phyloP scores from a whole-genome alignment of 2,329 filamentous ascomycete species.

The Dactylellina haptotyla region DNA sequence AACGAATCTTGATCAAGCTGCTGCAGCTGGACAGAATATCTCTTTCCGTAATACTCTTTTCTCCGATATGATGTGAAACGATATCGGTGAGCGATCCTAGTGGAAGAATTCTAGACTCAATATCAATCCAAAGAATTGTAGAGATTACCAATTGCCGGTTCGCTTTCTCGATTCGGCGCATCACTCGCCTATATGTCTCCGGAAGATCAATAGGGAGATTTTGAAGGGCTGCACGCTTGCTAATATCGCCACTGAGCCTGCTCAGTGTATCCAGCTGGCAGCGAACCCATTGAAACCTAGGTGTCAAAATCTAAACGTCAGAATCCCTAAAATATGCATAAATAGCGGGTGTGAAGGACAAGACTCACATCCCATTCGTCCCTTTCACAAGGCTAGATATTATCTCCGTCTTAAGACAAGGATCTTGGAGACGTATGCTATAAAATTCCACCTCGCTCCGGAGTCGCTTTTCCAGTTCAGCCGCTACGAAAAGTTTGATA shows the following conservation, averaged over 20 bases:
- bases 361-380: slow-evolving; percentile 25
- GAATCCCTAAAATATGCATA: background rate
- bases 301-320: background rate
- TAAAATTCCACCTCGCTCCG: slow-evolving; percentile 31
- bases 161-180: background rate
- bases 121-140: background rate
- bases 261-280: slow-evolving; percentile 19
- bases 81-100: slow-evolving; percentile 2
- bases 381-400: slow-evolving; percentile 5
- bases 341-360: too few species aligned
- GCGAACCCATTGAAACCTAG: slow-evolving; percentile 35
- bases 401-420: slow-evolving; percentile 14
- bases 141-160: slow-evolving; percentile 2
- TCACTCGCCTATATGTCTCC: slow-evolving; percentile 24
- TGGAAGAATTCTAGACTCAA: background rate
- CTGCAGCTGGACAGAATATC: slow-evolving; percentile 12
- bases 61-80: background rate
- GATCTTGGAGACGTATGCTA: slow-evolving; percentile 10
- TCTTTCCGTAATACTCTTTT: slow-evolving; percentile 1
- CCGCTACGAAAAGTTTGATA: slow-evolving; percentile 23
- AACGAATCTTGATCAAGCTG: slow-evolving; percentile 12
- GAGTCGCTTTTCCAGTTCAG: slow-evolving; percentile 8
- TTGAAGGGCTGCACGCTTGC: background rate
- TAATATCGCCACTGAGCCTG: slow-evolving; percentile 12
- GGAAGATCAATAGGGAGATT: slow-evolving; percentile 23